Evolutionary conservation across 2,329 filamentous ascomycete species (phyloP).

Genomic region (Thielaviopsis populi): DNA sequence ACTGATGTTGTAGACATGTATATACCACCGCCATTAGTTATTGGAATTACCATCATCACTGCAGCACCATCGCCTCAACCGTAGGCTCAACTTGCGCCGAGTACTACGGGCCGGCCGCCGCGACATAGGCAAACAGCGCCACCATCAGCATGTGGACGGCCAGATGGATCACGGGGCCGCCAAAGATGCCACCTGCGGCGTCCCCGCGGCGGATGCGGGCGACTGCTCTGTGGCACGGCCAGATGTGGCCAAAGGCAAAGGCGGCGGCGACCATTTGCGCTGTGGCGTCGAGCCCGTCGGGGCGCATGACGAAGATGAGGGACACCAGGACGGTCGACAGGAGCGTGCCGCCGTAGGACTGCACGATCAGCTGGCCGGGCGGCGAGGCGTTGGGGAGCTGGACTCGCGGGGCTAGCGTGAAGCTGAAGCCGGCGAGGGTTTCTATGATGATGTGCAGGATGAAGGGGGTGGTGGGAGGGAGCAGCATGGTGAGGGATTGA

Average conservation of each 20-base stretch:
- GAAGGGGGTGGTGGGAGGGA: slow-evolving; percentile 24
- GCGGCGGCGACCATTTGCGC: slow-evolving; percentile 26
- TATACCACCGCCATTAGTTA: slow-evolving; percentile 11
- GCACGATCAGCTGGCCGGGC: slow-evolving; percentile 30
- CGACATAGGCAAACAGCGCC: slow-evolving; percentile 23
- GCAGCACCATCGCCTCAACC: background rate
- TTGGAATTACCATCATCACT: background rate
- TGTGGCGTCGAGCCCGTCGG: slow-evolving; percentile 22
- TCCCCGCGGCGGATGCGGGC: slow-evolving; percentile 22
- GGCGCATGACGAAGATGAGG: slow-evolving; percentile 24
- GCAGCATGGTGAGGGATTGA: slow-evolving; percentile 13
- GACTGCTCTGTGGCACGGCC: slow-evolving; percentile 32
- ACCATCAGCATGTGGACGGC: slow-evolving; percentile 28
- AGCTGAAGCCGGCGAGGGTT: slow-evolving; percentile 31
- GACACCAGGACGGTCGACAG: slow-evolving; percentile 32
- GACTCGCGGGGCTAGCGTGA: slow-evolving; percentile 28
- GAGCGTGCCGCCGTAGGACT: slow-evolving; percentile 34
- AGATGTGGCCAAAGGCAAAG: slow-evolving; percentile 35
- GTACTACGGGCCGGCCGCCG: background rate
- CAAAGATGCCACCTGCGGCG: slow-evolving; percentile 23
- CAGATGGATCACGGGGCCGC: slow-evolving; percentile 34
- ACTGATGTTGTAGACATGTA: slow-evolving; percentile 1
- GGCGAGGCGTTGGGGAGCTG: slow-evolving; percentile 30
- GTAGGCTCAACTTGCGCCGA: too few relatives aligned
- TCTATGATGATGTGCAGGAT: slow-evolving; percentile 27